Base-by-base conservation (phyloP, 192 early-diverging fungal genomes). In the Thamnidium elegans region DNA sequence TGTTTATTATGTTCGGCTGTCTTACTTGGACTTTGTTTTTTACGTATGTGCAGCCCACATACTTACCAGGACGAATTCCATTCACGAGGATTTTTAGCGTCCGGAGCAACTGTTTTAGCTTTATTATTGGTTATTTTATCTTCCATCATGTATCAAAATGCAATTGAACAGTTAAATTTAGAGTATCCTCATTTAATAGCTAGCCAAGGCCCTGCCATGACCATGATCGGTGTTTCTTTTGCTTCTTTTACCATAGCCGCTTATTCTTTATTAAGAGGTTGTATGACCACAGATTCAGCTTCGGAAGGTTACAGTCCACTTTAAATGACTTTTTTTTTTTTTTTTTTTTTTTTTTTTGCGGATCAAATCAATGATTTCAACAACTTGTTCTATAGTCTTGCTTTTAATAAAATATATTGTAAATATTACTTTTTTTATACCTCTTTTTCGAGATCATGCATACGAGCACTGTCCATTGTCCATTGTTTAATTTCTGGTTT, bases 141-240 rank as follows among this genome's bases (percentile, higher is more conserved):
- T 4, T 6, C 44, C 8, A 42, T 73, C 17, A 68, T 73, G 55
- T 73, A 68, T 34, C 13, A 52, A 20, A 53, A 60, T 36, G 71
- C 59, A 2, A 53, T 48, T 43, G n/a, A 51, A 17, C 46, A 68
- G 15, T 55, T 73, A 31, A 67, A 63, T 23, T 7, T 45, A 11
- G 50, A 20, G 4, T 73, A 68, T 48, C 71, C 71, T 7, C 54
- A 73, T 47, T 19, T 73, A 15, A 19, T 63, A 14, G 66, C 71
- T 4, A 63, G 61, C 3, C 23, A 52, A 46, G 71, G 71, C 4
- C 71, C 71, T 17, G 47, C 66, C 45, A 50, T 73, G n/a, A 32
- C 50, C 2, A 60, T 73, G 62, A 60, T 73, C 26, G 71, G 71
- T 20, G 42, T 67, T 3, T 20, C 66, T 0, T 68, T 73, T 55